These are phyloP conservation scores for Candida khao-thaluensis DNA, from an alignment of 805 yeast genomes.

Conservation along the genomic window DNA sequence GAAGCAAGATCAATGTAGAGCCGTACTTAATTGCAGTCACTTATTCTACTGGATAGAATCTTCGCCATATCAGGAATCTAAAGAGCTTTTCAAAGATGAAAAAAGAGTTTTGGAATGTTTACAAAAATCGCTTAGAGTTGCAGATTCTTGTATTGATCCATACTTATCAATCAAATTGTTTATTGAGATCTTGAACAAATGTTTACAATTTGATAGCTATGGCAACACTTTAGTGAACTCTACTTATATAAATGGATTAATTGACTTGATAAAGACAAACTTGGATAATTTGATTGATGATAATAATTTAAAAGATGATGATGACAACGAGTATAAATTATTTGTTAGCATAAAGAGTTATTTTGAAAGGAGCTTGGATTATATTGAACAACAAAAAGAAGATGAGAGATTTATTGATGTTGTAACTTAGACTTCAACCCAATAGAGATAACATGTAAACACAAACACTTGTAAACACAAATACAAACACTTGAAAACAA, in stretches of 20 bases:
- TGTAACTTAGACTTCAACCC: no score
- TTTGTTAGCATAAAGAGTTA: conserved; percentile 26
- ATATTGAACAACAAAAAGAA: conserved; percentile 65
- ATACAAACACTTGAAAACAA: no score
- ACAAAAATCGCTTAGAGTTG: conserved; percentile 83
- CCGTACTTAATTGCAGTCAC: conserved; percentile 85
- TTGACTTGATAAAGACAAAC: conserved; percentile 74
- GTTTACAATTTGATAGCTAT: conserved; percentile 80
- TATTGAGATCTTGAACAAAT: conserved; percentile 84
- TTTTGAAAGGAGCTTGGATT: conserved; percentile 70
- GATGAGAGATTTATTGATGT: conserved; percentile 70
- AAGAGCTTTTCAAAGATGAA: conserved; percentile 37
- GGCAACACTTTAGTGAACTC: conserved; percentile 71
- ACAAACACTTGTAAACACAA: no score
- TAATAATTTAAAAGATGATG: conserved; percentile 17
- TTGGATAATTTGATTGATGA: conserved; percentile 45
- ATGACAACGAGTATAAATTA: conserved; percentile 24
- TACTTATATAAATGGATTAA: conserved; percentile 79
- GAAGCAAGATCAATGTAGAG: conserved; percentile 92
- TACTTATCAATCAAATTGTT: conserved; percentile 74
- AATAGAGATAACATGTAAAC: no score
- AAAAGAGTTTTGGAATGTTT: conserved; percentile 88
- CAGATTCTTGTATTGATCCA: conserved; percentile 90
- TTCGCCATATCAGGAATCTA: conserved; percentile 19
- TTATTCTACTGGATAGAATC: conserved; percentile 88